A percentile compares a stretch with the other conserved stretches of the same genome.
Conservation (phyloP, 805 yeast species). For the Diddensiella transvaalensis region DNA sequence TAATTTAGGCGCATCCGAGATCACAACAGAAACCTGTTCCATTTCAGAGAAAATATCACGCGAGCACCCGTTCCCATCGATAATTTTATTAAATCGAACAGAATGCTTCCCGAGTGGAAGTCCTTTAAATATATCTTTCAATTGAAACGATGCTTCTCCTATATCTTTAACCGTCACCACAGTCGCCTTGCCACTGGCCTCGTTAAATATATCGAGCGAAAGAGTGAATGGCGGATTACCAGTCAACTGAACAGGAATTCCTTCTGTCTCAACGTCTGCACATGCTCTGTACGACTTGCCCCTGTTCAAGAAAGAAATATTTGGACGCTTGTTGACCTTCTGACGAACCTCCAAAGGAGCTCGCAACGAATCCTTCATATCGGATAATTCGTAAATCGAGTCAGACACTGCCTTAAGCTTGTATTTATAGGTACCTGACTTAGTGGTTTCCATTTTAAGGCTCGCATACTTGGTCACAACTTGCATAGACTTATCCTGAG, state of each 20-base stretch:
- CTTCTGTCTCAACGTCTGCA: slow-evolving; percentile 33
- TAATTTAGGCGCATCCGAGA: slow-evolving; percentile 76
- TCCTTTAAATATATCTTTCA: slow-evolving; percentile 45
- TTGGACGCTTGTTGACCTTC: slow-evolving; percentile 60
- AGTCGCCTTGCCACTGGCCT: slow-evolving; percentile 52
- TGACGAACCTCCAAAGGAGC: slow-evolving; percentile 40
- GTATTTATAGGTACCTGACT: slow-evolving; percentile 60
- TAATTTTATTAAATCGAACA: slow-evolving; percentile 53
- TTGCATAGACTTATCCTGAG: slow-evolving; percentile 35
- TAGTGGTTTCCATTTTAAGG: slow-evolving; percentile 40
- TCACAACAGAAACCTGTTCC: slow-evolving; percentile 51
- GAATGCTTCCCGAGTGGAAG: slow-evolving; percentile 69
- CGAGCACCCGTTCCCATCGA: slow-evolving; percentile 69
- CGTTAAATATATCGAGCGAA: slow-evolving; percentile 57
- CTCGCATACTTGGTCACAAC: slow-evolving; percentile 52
- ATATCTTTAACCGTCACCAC: slow-evolving; percentile 45
- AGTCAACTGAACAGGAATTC: slow-evolving; percentile 51
- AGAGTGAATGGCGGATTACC: slow-evolving; percentile 65
- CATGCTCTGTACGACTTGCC: slow-evolving; percentile 53
- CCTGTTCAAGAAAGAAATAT: slow-evolving; percentile 45
- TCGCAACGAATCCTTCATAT: slow-evolving; percentile 27
- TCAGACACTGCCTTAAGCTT: slow-evolving; percentile 63
- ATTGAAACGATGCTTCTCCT: slow-evolving; percentile 35
- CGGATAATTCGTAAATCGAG: slow-evolving; percentile 48
- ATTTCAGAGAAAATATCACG: slow-evolving; percentile 41